Conservation (phyloP, 192 early-diverging fungal genomes). For the Dispira simplex region DNA sequence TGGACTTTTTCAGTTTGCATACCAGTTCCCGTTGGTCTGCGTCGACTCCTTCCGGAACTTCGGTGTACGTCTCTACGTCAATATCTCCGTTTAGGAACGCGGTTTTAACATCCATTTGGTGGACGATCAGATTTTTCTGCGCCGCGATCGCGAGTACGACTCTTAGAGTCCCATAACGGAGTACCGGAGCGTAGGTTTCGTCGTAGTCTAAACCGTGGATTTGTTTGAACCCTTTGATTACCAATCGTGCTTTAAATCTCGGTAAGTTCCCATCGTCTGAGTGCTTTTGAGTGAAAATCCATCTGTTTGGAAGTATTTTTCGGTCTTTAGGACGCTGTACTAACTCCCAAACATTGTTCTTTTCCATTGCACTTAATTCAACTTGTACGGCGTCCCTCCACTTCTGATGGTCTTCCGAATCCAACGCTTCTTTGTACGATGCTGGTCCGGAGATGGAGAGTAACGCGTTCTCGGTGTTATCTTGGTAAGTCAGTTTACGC, state of each 20-base stretch:
- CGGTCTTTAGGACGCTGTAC: background rate
- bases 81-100: constrained; percentile 12
- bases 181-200: constrained; percentile 18
- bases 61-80: constrained; percentile 10
- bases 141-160: constrained; percentile 12
- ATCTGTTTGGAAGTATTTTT: background rate
- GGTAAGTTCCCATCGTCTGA: too few species aligned
- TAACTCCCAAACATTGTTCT: constrained; percentile 10
- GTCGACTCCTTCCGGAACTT: constrained; percentile 2
- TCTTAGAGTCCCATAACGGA: constrained; percentile 14
- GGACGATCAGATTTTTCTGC: constrained; percentile 9
- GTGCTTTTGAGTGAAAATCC: too few species aligned
- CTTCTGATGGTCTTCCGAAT: background rate
- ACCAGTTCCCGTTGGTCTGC: background rate
- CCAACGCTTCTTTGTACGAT: background rate
- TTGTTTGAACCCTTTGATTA: constrained; percentile 15
- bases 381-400: background rate
- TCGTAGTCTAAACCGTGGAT: constrained; percentile 13
- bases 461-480: background rate
- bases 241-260: constrained; percentile 12
- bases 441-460: background rate
- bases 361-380: background rate
- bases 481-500: background rate
- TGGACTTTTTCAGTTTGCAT: background rate
- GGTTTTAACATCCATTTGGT: constrained; percentile 15